Evolutionary conservation across 768 basidiomycete genomes (phyloP).

Genomic region (Sistotremastrum niveocremeum): DNA sequence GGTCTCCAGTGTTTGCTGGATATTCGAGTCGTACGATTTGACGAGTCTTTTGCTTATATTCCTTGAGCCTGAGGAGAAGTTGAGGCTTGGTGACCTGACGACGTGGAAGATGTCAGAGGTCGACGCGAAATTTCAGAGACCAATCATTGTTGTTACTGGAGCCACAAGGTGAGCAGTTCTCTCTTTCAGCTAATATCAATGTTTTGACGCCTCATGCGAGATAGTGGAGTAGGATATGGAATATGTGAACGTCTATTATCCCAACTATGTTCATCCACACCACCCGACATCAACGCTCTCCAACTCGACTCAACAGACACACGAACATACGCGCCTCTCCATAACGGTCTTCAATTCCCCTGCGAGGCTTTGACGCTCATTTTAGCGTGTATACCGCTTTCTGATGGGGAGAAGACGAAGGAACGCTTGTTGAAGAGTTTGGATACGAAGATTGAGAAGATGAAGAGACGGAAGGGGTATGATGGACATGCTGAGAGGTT

Average conservation of each 20-base stretch:
- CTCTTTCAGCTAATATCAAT: background rate
- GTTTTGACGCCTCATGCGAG: slow-evolving; percentile 5
- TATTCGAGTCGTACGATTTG: too few species aligned
- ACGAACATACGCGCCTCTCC: slow-evolving; percentile 5
- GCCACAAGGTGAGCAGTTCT: slow-evolving; percentile 43
- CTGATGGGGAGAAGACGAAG: slow-evolving; percentile 50
- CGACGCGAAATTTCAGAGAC: slow-evolving; percentile 10
- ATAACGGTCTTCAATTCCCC: slow-evolving; percentile 5
- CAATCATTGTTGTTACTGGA: slow-evolving; percentile 54
- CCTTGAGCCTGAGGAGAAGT: too few species aligned
- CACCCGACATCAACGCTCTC: slow-evolving; percentile 8
- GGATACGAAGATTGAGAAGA: slow-evolving; percentile 35
- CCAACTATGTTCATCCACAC: slow-evolving; percentile 39
- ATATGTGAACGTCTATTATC: slow-evolving; percentile 66
- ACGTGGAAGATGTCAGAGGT: too few species aligned
- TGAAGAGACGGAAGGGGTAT: slow-evolving; percentile 23
- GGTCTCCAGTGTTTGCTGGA: too few species aligned
- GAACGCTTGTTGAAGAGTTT: slow-evolving; percentile 36
- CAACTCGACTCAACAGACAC: background rate
- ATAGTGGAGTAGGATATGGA: slow-evolving; percentile 72
- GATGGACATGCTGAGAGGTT: slow-evolving; percentile 46
- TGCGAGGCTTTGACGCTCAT: slow-evolving; percentile 57
- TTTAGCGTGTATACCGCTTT: slow-evolving; percentile 62
- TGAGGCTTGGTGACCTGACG: too few species aligned
- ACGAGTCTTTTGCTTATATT: too few species aligned